phyloP scores from a whole-genome alignment of 202 grass and related monocot genomes.

The Digitaria exilis region DNA sequence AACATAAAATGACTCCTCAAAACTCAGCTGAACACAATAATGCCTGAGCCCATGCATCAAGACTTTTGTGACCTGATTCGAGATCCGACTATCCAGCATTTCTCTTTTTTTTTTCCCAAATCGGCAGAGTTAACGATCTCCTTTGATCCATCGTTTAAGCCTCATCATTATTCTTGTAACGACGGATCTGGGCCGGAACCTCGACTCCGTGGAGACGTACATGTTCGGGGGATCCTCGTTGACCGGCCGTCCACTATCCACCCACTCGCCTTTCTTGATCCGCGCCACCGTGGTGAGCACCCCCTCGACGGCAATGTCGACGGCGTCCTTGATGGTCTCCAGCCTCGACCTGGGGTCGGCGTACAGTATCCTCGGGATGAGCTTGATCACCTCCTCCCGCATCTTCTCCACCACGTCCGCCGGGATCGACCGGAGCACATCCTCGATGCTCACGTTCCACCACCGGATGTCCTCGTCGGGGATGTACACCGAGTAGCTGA shows the following conservation, averaged over 20 bases:
- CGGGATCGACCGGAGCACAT: conserved; percentile 43
- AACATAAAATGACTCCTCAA: too few species aligned
- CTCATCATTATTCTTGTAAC: background rate
- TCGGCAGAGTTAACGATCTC: background rate
- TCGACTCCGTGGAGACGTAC: conserved; percentile 8
- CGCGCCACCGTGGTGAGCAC: conserved; percentile 37
- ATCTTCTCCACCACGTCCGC: conserved; percentile 34
- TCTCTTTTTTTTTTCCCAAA: background rate
- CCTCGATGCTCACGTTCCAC: conserved; percentile 54
- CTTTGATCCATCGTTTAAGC: background rate
- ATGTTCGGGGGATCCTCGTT: conserved; percentile 10
- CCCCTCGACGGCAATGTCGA: conserved; percentile 49
- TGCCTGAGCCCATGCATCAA: too few species aligned
- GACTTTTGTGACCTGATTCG: background rate
- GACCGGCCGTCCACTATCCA: conserved; percentile 8
- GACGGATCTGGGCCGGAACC: background rate
- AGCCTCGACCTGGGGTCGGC: conserved; percentile 49
- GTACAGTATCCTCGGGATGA: conserved; percentile 54
- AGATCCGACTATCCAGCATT: background rate
- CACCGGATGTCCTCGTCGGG: conserved; percentile 36
- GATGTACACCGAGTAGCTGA: conserved; percentile 59
- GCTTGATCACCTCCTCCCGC: conserved; percentile 48
- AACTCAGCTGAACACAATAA: too few species aligned
- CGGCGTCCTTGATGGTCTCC: conserved; percentile 52
- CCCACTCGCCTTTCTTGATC: conserved; percentile 20